phyloP scores from a whole-genome alignment of 2,329 filamentous ascomycete species.

The Hirsutella rhossiliensis region DNA sequence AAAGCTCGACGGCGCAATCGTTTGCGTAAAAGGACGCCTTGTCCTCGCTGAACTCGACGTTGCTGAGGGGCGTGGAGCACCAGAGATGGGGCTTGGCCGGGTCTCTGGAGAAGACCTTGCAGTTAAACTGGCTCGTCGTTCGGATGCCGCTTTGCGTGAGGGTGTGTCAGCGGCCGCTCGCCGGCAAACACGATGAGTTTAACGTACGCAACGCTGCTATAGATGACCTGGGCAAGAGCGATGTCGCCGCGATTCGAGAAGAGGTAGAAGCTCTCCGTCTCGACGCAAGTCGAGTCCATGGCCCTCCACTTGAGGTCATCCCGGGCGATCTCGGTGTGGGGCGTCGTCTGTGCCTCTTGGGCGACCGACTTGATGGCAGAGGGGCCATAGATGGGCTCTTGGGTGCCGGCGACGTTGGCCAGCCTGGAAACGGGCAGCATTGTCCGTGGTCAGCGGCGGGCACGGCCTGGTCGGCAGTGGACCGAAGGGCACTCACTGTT shows the following conservation, averaged over 20 bases:
- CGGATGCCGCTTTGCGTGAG: slow-evolving; percentile 61
- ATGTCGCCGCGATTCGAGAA: slow-evolving; percentile 65
- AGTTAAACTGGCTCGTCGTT: slow-evolving; percentile 87
- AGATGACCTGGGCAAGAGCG: slow-evolving; percentile 82
- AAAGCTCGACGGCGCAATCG: slow-evolving; percentile 73
- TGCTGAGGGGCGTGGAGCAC: slow-evolving; percentile 67
- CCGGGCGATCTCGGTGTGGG: slow-evolving; percentile 68
- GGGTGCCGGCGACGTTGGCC: slow-evolving; percentile 80
- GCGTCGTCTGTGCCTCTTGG: slow-evolving; percentile 62
- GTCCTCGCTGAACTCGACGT: slow-evolving; percentile 75
- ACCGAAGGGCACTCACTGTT: slow-evolving; percentile 49
- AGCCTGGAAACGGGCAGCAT: slow-evolving; percentile 29
- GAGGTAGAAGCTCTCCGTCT: slow-evolving; percentile 92
- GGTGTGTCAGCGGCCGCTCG: not conserved
- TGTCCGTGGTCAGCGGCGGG: slow-evolving; percentile 4
- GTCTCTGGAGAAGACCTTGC: slow-evolving; percentile 77
- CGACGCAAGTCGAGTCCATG: slow-evolving; percentile 76
- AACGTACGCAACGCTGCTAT: slow-evolving; percentile 87
- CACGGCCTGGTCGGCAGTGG: slow-evolving; percentile 1
- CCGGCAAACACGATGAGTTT: not conserved
- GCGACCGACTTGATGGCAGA: slow-evolving; percentile 78
- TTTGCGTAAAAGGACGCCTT: slow-evolving; percentile 77
- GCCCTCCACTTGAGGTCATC: slow-evolving; percentile 74
- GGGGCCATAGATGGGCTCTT: slow-evolving; percentile 91
- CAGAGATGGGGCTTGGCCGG: slow-evolving; percentile 64